Conservation (phyloP, 108 stramenopile genomes). For the Pelagomonas calceolata region DNA sequence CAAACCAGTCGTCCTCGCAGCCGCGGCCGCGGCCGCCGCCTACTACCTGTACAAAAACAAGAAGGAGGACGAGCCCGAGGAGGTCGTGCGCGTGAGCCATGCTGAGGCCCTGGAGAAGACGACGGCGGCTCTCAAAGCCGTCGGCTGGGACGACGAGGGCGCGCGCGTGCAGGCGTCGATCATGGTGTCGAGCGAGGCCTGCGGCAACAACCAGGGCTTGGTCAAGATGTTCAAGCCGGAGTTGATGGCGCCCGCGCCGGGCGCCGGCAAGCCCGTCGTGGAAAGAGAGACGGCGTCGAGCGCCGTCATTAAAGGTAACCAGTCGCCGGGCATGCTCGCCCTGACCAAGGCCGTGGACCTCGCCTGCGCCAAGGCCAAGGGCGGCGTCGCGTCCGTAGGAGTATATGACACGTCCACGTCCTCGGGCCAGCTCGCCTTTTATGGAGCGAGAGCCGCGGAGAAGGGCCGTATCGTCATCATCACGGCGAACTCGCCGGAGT, state of each 20-base stretch:
- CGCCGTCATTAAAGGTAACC: conserved; percentile 27
- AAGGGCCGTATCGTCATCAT: conserved; percentile 23
- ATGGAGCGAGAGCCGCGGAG: conserved; percentile 21
- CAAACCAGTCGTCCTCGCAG: too few species aligned
- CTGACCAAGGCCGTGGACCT: conserved; percentile 25
- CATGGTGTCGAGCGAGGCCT: conserved; percentile 26
- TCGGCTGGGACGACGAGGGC: conserved; percentile 29
- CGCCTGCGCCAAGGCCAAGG: conserved; percentile 7
- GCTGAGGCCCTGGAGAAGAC: conserved; percentile 18
- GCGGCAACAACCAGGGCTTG: conserved; percentile 35
- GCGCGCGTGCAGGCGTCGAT: conserved; percentile 30
- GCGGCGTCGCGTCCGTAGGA: conserved; percentile 6
- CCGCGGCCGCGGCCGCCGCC: too few species aligned
- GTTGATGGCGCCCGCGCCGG: conserved; percentile 25
- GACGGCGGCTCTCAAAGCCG: conserved; percentile 14
- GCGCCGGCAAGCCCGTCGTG: conserved; percentile 17
- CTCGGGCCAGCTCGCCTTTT: conserved; percentile 25
- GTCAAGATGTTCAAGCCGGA: conserved; percentile 24
- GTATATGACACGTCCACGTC: conserved; percentile 30
- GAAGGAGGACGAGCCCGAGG: not conserved
- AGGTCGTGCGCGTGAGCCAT: conserved; percentile 9
- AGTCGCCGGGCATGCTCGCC: conserved; percentile 31
- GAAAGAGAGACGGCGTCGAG: conserved; percentile 19
- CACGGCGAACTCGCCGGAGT: conserved; percentile 30
- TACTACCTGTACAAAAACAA: too few species aligned